Base-by-base conservation (phyloP, 345 rosid species). In the Euclidium syriacum region DNA sequence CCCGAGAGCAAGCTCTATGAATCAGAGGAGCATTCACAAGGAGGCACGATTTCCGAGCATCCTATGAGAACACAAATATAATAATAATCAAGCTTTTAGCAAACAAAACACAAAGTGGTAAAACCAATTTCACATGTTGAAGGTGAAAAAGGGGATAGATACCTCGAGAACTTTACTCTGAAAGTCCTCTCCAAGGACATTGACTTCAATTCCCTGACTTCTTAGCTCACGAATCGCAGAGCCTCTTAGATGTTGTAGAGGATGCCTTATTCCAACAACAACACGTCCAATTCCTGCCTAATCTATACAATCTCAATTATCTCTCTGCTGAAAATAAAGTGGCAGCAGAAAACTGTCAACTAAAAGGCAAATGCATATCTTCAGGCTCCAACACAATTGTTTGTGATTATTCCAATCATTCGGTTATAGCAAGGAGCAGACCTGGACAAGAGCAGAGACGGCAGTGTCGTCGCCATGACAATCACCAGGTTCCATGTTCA, bases 401-500 rank as follows among this genome's bases (percentile, higher is more conserved):
- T 34, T 3, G 12, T 10, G 41, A 18, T 5, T 27, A 30, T 33
- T 22, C 3, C 42, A 32, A 32, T 29, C 39, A 52, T 1, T 16
- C 2, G 7, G 7, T 3, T 30, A 7, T 32, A 29, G 17, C 2
- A 53, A 50, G 30, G 3, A 51, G 48, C 47, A 36, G 70, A 86
- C 96, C 96, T 89, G 77, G 79, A 89, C 85, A 58, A 92, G 91
- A 75, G 95, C 84, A 52, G 96, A 92, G 59, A 85, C 83, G 3
- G 97, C 95, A 33, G 84, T 57, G 64, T 76, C 75, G 57, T 89
- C 98, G 29, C 95, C 97, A 61, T 89, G 88, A 77, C 96, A 92
- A 67, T 92, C 97, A 16, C 95, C 98, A 20, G 97, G 87, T 77
- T 92, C 96, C 87, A 89, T 61, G 62, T 87, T 92, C 22, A 92